Evolutionary conservation across 2,329 filamentous ascomycete species (phyloP), one percentile per base, ranked within the genome.

Genomic region (Penicillium concentricum): DNA sequence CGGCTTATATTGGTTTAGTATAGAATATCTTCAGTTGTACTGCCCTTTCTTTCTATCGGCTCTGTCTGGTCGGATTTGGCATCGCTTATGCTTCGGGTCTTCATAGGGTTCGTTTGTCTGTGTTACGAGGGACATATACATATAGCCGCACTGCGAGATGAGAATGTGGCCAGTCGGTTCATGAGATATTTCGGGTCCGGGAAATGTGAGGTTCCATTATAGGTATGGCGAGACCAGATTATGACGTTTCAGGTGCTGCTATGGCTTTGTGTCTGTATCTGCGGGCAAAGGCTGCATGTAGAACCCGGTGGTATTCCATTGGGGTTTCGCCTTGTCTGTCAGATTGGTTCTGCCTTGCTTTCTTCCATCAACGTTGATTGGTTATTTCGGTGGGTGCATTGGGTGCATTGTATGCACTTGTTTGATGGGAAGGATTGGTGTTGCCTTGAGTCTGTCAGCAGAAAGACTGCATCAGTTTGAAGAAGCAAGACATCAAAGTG

Each of bases 101-200:
- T 43, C 16, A 35, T 37, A 8, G 32, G n/a, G 10, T 28, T 38
- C 48, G 54, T 53, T 59, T 53, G 53, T 28, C 35, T 49, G 54
- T 50, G 57, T 18, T 15, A 57, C 44, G 10, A n/a, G 4, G 22
- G 39, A 12, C 28, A 24, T 32, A 38, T 7, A 57, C 15, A 45
- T 22, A 44, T 42, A 20, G 34, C 39, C 48, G n/a, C 43, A 48
- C 10, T 38, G 15, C 9, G 41, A 41, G 10, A 41, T 51, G 30
- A 15, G 26, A 45, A 52, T 52, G 9, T 51, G 47, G 26, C 20
- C 16, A 41, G 34, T 51, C 34, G 4, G 26, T 26, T 13, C 9
- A 24, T 34, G 3, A 8, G 10, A 47, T 38, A 47, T 9, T 22
- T 53, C 15, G 18, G 24, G 9, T 22, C 53, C 16, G 10, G 37